Base-by-base conservation (phyloP, 257 asterid species). In the Paulownia fortunei region DNA sequence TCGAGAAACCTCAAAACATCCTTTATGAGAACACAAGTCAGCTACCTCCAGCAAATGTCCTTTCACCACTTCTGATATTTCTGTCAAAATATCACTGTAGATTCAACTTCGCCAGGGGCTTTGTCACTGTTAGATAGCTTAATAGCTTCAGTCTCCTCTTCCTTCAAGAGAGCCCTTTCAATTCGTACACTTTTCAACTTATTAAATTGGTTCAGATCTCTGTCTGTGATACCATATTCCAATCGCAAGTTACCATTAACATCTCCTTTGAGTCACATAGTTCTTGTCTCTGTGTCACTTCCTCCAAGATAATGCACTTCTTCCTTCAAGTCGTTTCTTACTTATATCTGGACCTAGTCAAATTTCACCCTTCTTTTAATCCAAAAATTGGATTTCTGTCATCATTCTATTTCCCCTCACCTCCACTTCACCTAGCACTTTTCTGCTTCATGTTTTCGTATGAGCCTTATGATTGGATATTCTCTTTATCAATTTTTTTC, bases 251-350 rank as follows among this genome's bases (percentile, higher is more conserved):
- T 72, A 23, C 56, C 5, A 30, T 21, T 49, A 56, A 27, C 55
- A 11, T n/a, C 54, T 72, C 27, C 41, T 72, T 39, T 16, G 16
- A 16, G 44, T 16, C 34, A 32, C 10, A 7, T 41, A 41, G 65
- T 54, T 54, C 23, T 24, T 66, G 36, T 60, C 49, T 34, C 55
- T 59, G 5, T 26, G 7, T 74, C 36, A 74, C 34, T 61, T 68
- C 62, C 62, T 42, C 79, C 72, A 26, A 19, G 52, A 61, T 75
- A 46, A 34, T 37, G n/a, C 34, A 62, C 34, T 63, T 34, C 70
- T 34, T 37, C 42, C 27, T 6, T 18, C 47, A 32, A 37, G 15
- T n/a, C 4, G 10, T 36, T 34, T 30, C 70, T 16, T 37, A 34
- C 13, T 36, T n/a, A 1, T 65, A 65, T 36, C 47, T 8, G 15